Percentiles rank a stretch among this genome's conserved stretches.
Evolutionary conservation across 306 rosid species (phyloP).

Genomic region (Lathyrus aphaca): DNA sequence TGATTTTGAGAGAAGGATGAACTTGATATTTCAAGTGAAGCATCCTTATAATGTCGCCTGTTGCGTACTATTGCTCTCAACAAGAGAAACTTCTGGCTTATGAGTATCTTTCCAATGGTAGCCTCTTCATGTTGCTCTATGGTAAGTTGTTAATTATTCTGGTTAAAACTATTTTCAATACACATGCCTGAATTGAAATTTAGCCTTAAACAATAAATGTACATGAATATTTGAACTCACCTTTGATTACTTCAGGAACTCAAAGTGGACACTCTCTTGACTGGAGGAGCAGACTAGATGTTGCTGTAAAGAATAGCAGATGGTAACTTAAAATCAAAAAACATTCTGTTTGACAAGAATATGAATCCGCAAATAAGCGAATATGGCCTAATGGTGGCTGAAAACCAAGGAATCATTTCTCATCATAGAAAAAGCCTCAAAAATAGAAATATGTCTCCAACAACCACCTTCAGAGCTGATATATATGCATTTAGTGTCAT

Average conservation of each 20-base stretch:
- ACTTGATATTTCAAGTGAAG: conserved; percentile 48
- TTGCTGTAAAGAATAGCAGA: conserved; percentile 59
- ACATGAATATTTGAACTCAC: not conserved
- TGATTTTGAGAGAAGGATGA: conserved; percentile 59
- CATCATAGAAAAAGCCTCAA: conserved; percentile 21
- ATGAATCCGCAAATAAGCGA: conserved; percentile 70
- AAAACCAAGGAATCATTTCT: conserved; percentile 38
- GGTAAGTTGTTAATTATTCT: conserved; percentile 44
- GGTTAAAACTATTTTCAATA: not conserved
- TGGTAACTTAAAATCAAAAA: conserved; percentile 73
- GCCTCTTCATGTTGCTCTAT: conserved; percentile 69
- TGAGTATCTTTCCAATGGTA: conserved; percentile 69
- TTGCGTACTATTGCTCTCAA: conserved; percentile 72
- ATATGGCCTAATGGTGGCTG: conserved; percentile 63
- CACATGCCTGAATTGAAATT: conserved; percentile 7
- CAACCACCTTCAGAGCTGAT: conserved; percentile 56
- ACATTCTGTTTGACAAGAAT: conserved; percentile 65
- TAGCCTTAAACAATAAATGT: not conserved
- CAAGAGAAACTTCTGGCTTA: conserved; percentile 80
- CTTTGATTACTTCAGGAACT: conserved; percentile 48
- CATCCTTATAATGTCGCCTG: conserved; percentile 58
- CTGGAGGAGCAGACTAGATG: conserved; percentile 66
- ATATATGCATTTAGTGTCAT: conserved; percentile 66
- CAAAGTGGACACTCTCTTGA: conserved; percentile 51
- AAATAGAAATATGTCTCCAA: conserved; percentile 27